Base-by-base conservation (phyloP, 768 basidiomycete species). In the Auricularia auricula-judae region DNA sequence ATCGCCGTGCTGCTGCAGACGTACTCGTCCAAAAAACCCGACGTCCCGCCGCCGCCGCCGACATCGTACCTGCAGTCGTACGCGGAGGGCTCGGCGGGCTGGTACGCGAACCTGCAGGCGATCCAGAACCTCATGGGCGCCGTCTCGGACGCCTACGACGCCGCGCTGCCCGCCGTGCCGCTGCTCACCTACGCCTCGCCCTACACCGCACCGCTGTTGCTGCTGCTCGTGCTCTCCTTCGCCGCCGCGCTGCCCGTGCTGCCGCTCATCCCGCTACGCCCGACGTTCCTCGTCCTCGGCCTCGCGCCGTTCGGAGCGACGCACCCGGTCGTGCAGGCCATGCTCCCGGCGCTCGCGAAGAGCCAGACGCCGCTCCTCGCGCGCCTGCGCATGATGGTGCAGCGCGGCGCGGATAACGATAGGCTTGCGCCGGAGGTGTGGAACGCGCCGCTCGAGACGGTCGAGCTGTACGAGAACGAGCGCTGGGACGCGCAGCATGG, bases 81-180 rank as follows among this genome's bases (percentile, higher is more conserved):
- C 1, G 70, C 80, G 3, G 89, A 92, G 69, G 87, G 86, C 3
- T 83, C 84, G 11, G 81, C 86, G 0, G 88, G 90, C 65, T 94
- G 91, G 86, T 87, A 88, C 66, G 87, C 89, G 16, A 96, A 94
- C 67, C 76, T 95, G 2, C 92, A 94, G 74, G 92, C 81, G 1
- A 89, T 95, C 35, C 93, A 95, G 72, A 95, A 95, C 68, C 81
- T 95, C 36, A 94, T 95, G 92, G 92, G 91, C 4, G 76, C 82
- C 5, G 76, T 86, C 89, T 81, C 88, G 7, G 91, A 92, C 68
- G 69, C 74, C 0, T 77, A 88, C 61, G 85, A 87, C 64, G 66
- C 79, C 1, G 67, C 82, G 14, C 74, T 82, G 29, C 85, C 87
- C 0, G 72, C 83, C 66, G 70, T 81, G 16, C 75, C 79, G 62